Conservation (phyloP, 768 basidiomycete species). For the Pulveroboletus sp. region DNA sequence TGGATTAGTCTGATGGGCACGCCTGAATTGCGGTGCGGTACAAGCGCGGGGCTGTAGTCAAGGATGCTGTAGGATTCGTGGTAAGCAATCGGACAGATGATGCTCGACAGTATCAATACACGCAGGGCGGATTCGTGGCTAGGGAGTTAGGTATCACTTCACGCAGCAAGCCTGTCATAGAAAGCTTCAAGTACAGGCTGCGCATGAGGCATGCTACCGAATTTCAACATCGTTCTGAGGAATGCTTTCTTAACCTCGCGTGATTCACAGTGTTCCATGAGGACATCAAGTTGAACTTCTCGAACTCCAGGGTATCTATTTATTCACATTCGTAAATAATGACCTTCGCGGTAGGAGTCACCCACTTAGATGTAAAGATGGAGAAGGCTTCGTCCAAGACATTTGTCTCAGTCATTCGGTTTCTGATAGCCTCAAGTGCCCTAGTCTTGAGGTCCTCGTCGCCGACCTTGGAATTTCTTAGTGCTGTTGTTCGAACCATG, state of each 20-base stretch:
- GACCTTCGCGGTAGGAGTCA: not conserved
- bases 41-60: no score
- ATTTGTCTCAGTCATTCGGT: slow-evolving; percentile 16
- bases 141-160: no score
- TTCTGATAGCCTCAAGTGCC: slow-evolving; percentile 19
- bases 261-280: slow-evolving; percentile 6
- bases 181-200: slow-evolving; percentile 12
- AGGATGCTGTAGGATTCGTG: no score
- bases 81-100: no score
- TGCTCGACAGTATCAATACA: no score
- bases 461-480: slow-evolving; percentile 6
- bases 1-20: no score
- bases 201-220: slow-evolving; percentile 5
- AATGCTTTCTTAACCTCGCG: slow-evolving; percentile 15
- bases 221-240: slow-evolving; percentile 6
- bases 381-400: slow-evolving; percentile 27
- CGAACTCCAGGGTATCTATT: slow-evolving; percentile 21
- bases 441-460: slow-evolving; percentile 15
- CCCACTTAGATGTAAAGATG: slow-evolving; percentile 26
- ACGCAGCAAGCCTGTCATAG: slow-evolving; percentile 14
- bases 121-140: no score
- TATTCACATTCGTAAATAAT: no score
- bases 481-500: not conserved
- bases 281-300: slow-evolving; percentile 14
- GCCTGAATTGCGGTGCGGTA: no score